Conservation (phyloP, 108 stramenopile species). For the Nannochloropsis oceanica region DNA sequence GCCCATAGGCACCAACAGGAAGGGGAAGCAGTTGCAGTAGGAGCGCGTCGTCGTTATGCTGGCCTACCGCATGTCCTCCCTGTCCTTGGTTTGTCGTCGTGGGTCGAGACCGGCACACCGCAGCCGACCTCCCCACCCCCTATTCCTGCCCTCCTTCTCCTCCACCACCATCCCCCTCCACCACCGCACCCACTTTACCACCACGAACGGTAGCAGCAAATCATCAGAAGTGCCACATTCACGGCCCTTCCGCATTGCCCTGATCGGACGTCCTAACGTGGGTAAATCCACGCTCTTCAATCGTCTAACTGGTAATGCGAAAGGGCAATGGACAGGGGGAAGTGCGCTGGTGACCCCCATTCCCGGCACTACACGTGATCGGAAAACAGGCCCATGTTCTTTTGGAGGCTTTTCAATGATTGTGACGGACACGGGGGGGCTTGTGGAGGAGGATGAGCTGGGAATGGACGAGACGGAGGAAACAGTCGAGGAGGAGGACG, state of each 20-base stretch:
- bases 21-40: too few relatives aligned
- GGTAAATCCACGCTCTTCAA: conserved; percentile 41
- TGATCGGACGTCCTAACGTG: conserved; percentile 40
- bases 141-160: too few relatives aligned
- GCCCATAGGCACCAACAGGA: too few relatives aligned
- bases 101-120: too few relatives aligned
- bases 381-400: background rate
- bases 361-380: conserved; percentile 25
- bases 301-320: background rate
- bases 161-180: too few relatives aligned
- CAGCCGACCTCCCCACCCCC: too few relatives aligned
- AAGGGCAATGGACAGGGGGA: conserved; percentile 5
- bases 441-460: background rate
- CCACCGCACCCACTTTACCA: too few relatives aligned
- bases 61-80: too few relatives aligned
- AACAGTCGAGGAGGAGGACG: background rate
- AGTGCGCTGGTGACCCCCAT: conserved; percentile 26
- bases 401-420: background rate
- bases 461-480: background rate
- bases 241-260: conserved; percentile 4
- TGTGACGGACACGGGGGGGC: background rate
- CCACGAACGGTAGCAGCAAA: too few relatives aligned
- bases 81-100: too few relatives aligned
- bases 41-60: too few relatives aligned
- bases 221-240: too few relatives aligned